Base-by-base conservation (phyloP, 1,139 yeast species). In the Pichia norvegensis region DNA sequence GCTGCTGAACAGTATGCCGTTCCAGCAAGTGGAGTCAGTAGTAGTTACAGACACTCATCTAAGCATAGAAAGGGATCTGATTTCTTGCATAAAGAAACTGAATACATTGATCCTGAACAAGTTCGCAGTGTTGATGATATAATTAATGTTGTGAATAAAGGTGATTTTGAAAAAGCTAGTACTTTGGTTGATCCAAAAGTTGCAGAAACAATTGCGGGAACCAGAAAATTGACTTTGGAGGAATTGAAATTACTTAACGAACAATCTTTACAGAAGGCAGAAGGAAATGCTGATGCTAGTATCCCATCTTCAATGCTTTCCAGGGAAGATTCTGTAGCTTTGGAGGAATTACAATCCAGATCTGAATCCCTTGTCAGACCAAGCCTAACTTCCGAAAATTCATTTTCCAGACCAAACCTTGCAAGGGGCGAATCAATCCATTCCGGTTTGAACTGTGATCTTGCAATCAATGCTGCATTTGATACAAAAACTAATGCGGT, bases 361-460 rank as follows among this genome's bases (percentile, higher is more conserved):
- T 56, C 60, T 11, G 45, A 33, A 1, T 48, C 51, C 14, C 19
- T 27, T 10, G 40, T 49, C 14, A 49, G 46, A 21, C 44, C 52
- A 17, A 41, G 47, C 13, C 25, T 70, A 43, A 62, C 69, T 17
- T 55, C 62, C 36, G 62, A 65, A n/a, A 57, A 61, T 6, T 45
- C 57, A 1, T 58, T 70, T 4, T 43, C 52, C 33, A 68, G 62
- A 53, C 81, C 84, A 4, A 83, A 79, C 60, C 68, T 79, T 58
- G 85, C 85, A 9, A 69, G 81, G 51, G 85, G 85, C 40, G 85
- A 79, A 54, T 76, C 83, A 1, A 79, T 78, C 59, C 79, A 77
- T 56, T 73, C 72, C 56, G 65, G 65, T 2, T 55, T 62, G 20
- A 56, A 62, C 43, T 61, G 58, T 39, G 64, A 59, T 19, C 43